These are phyloP conservation scores for Dictyophora rubrovolvata DNA, from an alignment of 768 basidiomycete genomes.

Conservation along the genomic window DNA sequence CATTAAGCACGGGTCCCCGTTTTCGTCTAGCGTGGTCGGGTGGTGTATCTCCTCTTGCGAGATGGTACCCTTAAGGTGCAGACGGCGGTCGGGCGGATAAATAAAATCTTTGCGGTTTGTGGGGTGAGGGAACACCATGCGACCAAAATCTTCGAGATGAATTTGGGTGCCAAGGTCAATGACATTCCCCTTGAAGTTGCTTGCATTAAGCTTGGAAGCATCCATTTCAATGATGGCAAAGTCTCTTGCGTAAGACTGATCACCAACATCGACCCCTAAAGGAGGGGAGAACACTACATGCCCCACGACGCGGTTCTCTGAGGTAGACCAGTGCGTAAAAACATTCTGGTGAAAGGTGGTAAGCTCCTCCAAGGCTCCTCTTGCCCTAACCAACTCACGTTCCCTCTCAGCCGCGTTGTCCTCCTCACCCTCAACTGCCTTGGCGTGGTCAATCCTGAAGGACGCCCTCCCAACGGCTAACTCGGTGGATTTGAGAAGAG, in stretches of 20 bases:
- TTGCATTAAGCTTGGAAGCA: slow-evolving; percentile 15
- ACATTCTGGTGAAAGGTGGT: slow-evolving; percentile 13
- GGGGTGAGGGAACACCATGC: background rate
- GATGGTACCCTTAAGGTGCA: slow-evolving; percentile 22
- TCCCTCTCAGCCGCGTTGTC: background rate
- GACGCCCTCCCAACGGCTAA: background rate
- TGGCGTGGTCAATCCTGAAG: background rate
- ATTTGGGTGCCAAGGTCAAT: slow-evolving; percentile 14
- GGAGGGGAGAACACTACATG: slow-evolving; percentile 3
- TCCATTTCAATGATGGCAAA: slow-evolving; percentile 19
- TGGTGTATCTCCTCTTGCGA: slow-evolving; percentile 21
- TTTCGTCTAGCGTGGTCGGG: slow-evolving; percentile 20
- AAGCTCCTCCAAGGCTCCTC: slow-evolving; percentile 20
- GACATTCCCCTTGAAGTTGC: slow-evolving; percentile 17
- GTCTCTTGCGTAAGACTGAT: slow-evolving; percentile 8
- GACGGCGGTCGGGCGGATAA: slow-evolving; percentile 25
- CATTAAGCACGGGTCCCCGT: slow-evolving; percentile 22
- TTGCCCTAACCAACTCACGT: slow-evolving; percentile 11
- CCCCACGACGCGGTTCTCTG: slow-evolving; percentile 1
- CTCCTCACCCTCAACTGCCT: slow-evolving; percentile 2
- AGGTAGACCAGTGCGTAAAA: slow-evolving; percentile 4
- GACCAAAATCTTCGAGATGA: background rate
- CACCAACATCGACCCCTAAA: background rate
- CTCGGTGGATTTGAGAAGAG: slow-evolving; percentile 3
- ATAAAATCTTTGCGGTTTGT: slow-evolving; percentile 13